Evolutionary conservation across 352 stramenopile species (phyloP).

Genomic region (Pythium apleroticum): DNA sequence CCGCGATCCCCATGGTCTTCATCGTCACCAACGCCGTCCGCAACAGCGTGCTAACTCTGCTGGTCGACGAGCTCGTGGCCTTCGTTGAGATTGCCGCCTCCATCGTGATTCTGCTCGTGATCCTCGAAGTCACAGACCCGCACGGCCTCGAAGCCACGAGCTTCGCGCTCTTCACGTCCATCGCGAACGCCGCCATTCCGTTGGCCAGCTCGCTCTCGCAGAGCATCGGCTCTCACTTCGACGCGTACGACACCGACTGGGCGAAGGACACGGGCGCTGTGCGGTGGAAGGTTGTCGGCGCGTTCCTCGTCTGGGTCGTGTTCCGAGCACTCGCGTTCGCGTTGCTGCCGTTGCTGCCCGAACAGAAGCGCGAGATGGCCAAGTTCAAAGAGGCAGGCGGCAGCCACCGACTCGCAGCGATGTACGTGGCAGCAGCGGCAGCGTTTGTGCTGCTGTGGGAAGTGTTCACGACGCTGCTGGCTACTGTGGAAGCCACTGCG

Average conservation of each 20-base stretch:
- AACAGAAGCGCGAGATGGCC: slow-evolving; percentile 37
- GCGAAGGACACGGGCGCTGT: slow-evolving; percentile 39
- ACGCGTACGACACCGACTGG: slow-evolving; percentile 59
- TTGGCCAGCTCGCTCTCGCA: slow-evolving; percentile 63
- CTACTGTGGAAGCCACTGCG: slow-evolving; percentile 49
- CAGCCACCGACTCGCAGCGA: slow-evolving; percentile 19
- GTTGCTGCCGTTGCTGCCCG: slow-evolving; percentile 42
- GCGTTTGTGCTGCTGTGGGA: slow-evolving; percentile 54
- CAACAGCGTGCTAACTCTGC: slow-evolving; percentile 40
- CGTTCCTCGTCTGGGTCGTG: slow-evolving; percentile 42
- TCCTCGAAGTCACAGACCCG: slow-evolving; percentile 45
- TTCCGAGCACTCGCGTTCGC: slow-evolving; percentile 37
- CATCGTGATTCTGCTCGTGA: slow-evolving; percentile 49
- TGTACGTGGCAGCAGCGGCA: slow-evolving; percentile 30
- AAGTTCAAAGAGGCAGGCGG: slow-evolving; percentile 30
- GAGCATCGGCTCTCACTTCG: slow-evolving; percentile 60
- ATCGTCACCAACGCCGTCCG: slow-evolving; percentile 59
- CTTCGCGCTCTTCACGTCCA: slow-evolving; percentile 52
- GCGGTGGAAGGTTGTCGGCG: slow-evolving; percentile 46
- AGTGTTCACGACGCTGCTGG: slow-evolving; percentile 49
- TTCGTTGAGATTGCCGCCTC: slow-evolving; percentile 55
- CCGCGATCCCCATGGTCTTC: slow-evolving; percentile 46
- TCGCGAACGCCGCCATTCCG: slow-evolving; percentile 52
- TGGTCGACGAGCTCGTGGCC: slow-evolving; percentile 51
- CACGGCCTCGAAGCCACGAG: slow-evolving; percentile 43